These are phyloP conservation scores for Coccomyxa subellipsoidea DNA, from an alignment of 163 green algal genomes.

Conservation along the genomic window DNA sequence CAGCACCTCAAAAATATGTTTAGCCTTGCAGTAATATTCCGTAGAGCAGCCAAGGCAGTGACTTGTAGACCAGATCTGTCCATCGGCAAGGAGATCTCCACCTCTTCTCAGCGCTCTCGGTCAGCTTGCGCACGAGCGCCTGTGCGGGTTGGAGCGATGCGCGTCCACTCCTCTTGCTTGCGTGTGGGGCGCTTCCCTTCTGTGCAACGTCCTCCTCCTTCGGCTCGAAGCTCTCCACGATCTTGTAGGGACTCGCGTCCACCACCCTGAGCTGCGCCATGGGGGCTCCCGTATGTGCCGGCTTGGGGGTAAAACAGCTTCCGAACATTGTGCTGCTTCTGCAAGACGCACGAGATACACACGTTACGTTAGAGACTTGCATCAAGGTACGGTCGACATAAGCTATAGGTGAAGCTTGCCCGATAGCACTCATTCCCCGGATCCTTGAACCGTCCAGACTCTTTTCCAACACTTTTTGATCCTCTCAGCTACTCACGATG, in stretches of 20 bases:
- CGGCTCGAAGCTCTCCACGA: not conserved
- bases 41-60: too few relatives aligned
- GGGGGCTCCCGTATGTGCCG: not conserved
- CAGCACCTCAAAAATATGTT: too few relatives aligned
- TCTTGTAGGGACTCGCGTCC: not conserved
- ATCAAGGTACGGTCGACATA: not conserved
- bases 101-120: slow-evolving; percentile 2
- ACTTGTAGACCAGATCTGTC: not conserved
- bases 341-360: not conserved
- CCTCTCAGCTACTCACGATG: too few relatives aligned
- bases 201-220: not conserved
- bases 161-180: not conserved
- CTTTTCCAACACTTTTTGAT: too few relatives aligned
- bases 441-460: too few relatives aligned
- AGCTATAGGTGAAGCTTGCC: too few relatives aligned
- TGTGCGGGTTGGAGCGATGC: not conserved
- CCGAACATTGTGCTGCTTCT: slow-evolving; percentile 3
- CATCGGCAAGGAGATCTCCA: not conserved
- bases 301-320: not conserved
- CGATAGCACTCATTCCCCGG: not conserved
- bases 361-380: not conserved
- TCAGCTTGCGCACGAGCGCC: slow-evolving; percentile 1
- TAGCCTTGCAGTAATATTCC: too few relatives aligned
- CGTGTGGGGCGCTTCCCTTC: not conserved
- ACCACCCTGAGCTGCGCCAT: slow-evolving; percentile 1